phyloP scores from a whole-genome alignment of 1,284 basidiomycete species.

The Pseudozyma pruni region DNA sequence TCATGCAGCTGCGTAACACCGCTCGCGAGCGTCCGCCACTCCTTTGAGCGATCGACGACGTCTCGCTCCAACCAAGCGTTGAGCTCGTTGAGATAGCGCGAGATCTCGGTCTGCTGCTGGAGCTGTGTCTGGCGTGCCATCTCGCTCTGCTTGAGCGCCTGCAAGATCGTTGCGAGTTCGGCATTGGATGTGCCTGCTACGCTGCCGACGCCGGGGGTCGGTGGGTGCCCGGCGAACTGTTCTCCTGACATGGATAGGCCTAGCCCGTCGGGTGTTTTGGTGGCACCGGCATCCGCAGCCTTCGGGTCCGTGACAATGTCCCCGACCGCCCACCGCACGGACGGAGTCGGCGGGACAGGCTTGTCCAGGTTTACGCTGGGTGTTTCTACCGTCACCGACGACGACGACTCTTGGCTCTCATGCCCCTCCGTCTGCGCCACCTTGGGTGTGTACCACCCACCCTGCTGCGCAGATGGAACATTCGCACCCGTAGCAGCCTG shows the following conservation, averaged over 20 bases:
- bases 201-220: conserved; percentile 32
- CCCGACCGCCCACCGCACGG: conserved; percentile 36
- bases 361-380: conserved; percentile 29
- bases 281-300: background rate
- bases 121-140: conserved; percentile 50
- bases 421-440: conserved; percentile 2
- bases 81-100: conserved; percentile 62
- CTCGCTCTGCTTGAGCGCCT: conserved; percentile 55
- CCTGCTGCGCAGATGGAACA: conserved; percentile 21
- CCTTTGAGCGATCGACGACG: conserved; percentile 56
- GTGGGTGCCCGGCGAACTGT: conserved; percentile 25
- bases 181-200: conserved; percentile 17
- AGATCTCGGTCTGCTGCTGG: conserved; percentile 59
- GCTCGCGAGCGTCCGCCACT: conserved; percentile 53
- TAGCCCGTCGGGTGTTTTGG: conserved; percentile 27
- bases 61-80: conserved; percentile 60
- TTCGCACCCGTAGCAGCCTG: conserved; percentile 23
- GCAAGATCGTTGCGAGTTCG: conserved; percentile 48
- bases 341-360: conserved; percentile 43
- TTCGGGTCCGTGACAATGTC: conserved; percentile 15
- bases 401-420: conserved; percentile 16
- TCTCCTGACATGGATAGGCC: conserved; percentile 41
- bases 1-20: conserved; percentile 57
- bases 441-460: conserved; percentile 57
- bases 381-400: conserved; percentile 25